Percentiles rank a stretch among this genome's conserved stretches.
phyloP scores from a whole-genome alignment of 306 rosid species.

The Cucumis melo region DNA sequence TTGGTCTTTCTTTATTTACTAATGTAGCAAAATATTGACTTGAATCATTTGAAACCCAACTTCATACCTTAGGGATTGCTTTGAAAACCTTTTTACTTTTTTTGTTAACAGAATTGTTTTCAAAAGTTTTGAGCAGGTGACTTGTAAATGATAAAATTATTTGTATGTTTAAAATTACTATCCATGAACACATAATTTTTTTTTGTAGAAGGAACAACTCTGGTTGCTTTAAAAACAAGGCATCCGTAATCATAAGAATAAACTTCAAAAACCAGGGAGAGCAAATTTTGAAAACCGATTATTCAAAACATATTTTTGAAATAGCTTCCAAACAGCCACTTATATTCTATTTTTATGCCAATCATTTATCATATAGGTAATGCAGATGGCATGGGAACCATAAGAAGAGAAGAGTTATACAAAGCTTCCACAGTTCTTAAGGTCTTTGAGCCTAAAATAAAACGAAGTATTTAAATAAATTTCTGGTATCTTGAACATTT shows the following conservation, averaged over 20 bases:
- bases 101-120: background rate
- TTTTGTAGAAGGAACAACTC: background rate
- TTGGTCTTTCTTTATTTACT: background rate
- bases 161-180: background rate
- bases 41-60: background rate
- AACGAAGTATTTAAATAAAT: background rate
- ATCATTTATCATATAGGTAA: conserved; percentile 36
- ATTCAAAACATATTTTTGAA: background rate
- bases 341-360: background rate
- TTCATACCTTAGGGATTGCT: background rate
- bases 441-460: conserved; percentile 21
- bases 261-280: background rate
- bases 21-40: background rate
- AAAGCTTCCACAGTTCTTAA: conserved; percentile 70
- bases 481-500: background rate
- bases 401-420: conserved; percentile 45
- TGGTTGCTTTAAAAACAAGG: background rate
- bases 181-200: background rate
- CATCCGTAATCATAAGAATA: background rate
- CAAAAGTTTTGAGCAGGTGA: background rate
- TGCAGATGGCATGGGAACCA: conserved; percentile 62
- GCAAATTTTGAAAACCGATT: background rate
- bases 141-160: background rate
- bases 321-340: background rate
- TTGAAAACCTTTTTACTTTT: background rate